Conservation (phyloP, 257 asterid genomes). For the Petunia secreta region DNA sequence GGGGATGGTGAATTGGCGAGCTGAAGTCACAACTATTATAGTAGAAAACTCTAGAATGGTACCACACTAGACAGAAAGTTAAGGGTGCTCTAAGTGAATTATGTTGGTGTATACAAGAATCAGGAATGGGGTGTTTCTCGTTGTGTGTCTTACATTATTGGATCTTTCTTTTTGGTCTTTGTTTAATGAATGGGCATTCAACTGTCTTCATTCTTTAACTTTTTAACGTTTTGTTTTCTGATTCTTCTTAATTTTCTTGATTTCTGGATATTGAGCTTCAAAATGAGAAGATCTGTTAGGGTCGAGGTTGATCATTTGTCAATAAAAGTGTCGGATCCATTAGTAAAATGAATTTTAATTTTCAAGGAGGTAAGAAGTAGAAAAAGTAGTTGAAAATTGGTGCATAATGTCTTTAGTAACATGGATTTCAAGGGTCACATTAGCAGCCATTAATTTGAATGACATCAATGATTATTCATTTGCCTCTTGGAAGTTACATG, state of each 20-base stretch:
- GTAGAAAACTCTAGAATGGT: no score
- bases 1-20: no score
- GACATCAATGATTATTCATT: background rate
- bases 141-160: no score
- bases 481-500: background rate
- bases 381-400: constrained; percentile 10
- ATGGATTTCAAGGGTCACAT: background rate
- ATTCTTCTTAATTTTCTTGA: no score
- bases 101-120: background rate
- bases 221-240: background rate
- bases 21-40: no score
- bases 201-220: background rate
- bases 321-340: background rate
- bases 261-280: background rate
- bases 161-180: background rate
- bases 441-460: background rate
- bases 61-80: background rate
- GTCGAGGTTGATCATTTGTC: background rate
- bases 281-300: background rate
- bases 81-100: background rate
- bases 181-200: background rate
- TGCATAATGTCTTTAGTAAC: background rate
- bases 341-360: background rate
- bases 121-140: background rate
- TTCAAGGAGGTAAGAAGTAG: constrained; percentile 12